Evolutionary conservation across 2,329 filamentous ascomycete species (phyloP).

Genomic region (Cladophialophora carrionii): DNA sequence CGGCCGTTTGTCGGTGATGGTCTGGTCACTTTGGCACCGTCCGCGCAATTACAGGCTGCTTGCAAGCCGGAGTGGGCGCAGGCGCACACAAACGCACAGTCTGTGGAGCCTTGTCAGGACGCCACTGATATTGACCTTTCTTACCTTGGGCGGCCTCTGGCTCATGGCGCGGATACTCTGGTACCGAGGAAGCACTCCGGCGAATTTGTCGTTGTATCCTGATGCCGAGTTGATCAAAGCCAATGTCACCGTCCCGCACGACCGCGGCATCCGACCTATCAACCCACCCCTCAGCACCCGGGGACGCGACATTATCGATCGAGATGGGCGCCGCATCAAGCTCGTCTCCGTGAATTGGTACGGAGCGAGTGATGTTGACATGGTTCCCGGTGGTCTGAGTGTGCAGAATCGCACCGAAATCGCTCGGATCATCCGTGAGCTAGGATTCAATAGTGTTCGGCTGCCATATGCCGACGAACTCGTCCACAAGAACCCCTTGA

Average conservation of each 20-base stretch:
- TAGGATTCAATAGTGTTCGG: constrained; percentile 72
- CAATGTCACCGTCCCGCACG: constrained; percentile 10
- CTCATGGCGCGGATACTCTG: constrained; percentile 20
- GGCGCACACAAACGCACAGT: constrained; percentile 15
- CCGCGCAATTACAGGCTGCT: neutral
- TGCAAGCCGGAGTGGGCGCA: constrained; percentile 5
- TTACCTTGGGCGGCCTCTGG: constrained; percentile 17
- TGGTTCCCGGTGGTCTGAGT: constrained; percentile 66
- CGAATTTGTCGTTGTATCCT: constrained; percentile 22
- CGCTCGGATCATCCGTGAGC: constrained; percentile 60
- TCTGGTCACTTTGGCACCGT: constrained; percentile 14
- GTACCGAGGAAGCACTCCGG: constrained; percentile 15
- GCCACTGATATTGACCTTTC: constrained; percentile 12
- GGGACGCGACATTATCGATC: constrained; percentile 65
- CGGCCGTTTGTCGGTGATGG: constrained; percentile 11
- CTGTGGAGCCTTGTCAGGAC: constrained; percentile 16
- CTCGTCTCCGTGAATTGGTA: constrained; percentile 72
- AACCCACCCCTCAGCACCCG: constrained; percentile 61
- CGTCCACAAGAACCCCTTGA: constrained; percentile 62
- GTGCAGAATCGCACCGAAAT: constrained; percentile 65
- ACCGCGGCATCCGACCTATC: constrained; percentile 44
- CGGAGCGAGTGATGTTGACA: constrained; percentile 68
- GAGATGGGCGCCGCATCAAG: constrained; percentile 61
- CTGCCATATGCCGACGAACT: constrained; percentile 71
- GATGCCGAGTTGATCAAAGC: constrained; percentile 9